These are phyloP conservation scores for Ustilago vetiveriae DNA, from an alignment of 1,284 basidiomycete genomes.

Conservation along the genomic window DNA sequence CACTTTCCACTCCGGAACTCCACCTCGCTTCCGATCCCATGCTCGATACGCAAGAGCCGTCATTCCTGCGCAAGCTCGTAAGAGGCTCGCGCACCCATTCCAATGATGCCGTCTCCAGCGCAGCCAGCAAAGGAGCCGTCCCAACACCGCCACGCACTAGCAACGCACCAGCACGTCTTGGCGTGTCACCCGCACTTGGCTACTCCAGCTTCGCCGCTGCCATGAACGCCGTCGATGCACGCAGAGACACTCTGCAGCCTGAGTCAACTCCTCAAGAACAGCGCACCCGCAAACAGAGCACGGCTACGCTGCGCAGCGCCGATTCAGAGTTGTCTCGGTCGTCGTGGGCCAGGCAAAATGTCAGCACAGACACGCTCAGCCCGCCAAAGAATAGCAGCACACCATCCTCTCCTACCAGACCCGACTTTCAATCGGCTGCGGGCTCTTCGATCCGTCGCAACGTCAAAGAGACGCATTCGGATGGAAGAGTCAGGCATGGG, in stretches of 20 bases:
- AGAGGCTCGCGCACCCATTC: constrained; percentile 23
- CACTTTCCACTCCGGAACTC: constrained; percentile 55
- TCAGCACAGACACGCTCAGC: constrained; percentile 44
- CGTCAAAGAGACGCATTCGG: constrained; percentile 10
- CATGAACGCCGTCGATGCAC: constrained; percentile 39
- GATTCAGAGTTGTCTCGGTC: constrained; percentile 13
- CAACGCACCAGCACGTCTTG: constrained; percentile 10
- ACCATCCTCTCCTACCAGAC: constrained; percentile 12
- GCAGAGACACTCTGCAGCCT: constrained; percentile 5
- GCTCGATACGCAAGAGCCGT: constrained; percentile 45
- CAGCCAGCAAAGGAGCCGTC: constrained; percentile 9
- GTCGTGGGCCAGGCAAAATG: constrained; percentile 24
- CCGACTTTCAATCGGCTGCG: constrained; percentile 7
- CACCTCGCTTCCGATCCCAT: constrained; percentile 57
- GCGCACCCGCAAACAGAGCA: constrained; percentile 29
- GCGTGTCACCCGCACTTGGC: constrained; percentile 15
- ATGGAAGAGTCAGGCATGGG: constrained; percentile 9
- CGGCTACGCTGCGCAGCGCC: constrained; percentile 19
- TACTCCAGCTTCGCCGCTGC: constrained; percentile 47
- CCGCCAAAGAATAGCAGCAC: constrained; percentile 10
- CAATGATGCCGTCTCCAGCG: constrained; percentile 19
- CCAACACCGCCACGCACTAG: constrained; percentile 8
- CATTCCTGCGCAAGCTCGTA: constrained; percentile 42
- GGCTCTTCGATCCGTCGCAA: constrained; percentile 29
- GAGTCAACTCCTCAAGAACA: constrained; percentile 1